phyloP scores from a whole-genome alignment of 306 rosid genomes.

The Fagus crenata region DNA sequence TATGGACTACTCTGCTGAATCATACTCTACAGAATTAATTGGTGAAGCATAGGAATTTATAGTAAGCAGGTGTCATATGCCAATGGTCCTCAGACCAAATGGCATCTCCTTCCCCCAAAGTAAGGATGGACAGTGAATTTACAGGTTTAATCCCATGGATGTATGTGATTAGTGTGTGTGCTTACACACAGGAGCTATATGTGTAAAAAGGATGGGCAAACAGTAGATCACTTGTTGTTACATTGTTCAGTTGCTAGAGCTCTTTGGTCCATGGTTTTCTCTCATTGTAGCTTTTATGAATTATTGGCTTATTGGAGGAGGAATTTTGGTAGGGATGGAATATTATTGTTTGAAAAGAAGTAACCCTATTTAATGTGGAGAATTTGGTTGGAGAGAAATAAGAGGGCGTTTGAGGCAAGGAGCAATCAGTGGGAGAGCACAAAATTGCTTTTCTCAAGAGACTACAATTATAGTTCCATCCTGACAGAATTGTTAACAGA shows the following conservation, averaged over 20 bases:
- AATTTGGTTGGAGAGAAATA: constrained; percentile 1
- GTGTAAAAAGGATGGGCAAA: not conserved
- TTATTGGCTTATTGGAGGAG: not conserved
- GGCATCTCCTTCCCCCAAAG: not conserved
- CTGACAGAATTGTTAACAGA: constrained; percentile 9
- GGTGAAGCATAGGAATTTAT: not conserved
- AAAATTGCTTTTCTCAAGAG: not conserved
- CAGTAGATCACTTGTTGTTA: not conserved
- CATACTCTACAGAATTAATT: not conserved
- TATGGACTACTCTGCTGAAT: not conserved
- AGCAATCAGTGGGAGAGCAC: not conserved
- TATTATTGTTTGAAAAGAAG: not conserved
- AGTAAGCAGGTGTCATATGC: not conserved
- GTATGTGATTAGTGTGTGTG: not conserved
- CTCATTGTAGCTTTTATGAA: not conserved
- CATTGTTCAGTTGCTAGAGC: not conserved
- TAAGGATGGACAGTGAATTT: not conserved
- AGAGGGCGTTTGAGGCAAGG: not conserved
- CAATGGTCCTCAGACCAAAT: not conserved
- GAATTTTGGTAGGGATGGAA: not conserved
- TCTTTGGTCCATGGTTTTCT: not conserved
- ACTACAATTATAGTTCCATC: constrained; percentile 13
- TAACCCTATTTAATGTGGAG: not conserved
- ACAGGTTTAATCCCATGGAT: not conserved
- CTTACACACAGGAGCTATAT: not conserved